Evolutionary conservation across 169 alveolate species (phyloP), one percentile per base, ranked within the genome.

Genomic region (Eimeria acervulina): DNA sequence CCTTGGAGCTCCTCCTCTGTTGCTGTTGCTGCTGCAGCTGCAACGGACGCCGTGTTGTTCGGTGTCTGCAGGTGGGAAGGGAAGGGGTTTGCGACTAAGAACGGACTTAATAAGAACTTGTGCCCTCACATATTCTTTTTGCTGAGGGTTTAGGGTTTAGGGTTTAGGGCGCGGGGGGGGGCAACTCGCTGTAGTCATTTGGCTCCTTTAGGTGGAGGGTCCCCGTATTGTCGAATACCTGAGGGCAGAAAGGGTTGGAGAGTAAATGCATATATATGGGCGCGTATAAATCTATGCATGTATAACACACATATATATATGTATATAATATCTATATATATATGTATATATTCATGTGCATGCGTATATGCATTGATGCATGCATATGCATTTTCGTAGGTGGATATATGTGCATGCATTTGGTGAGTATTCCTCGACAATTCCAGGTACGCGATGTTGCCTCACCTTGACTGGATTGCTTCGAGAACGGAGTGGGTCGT

Each of bases 191-290:
- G 51, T 51, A 83, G 91, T 51, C 76, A 33, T 83, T 83, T 0
- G 91, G 68, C 90, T 70, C 90, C 59, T 36, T 70, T 15, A 90
- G 21, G 40, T 33, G 72, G 59, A 81, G 80, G 12, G 95, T 90
- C 47, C 95, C 95, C 59, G 95, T 51, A 42, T 90, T 90, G 28
- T 90, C 95, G 66, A 74, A 90, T 17, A 81, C 36, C 95, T 90
- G 19, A 44, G 42, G 42, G n/a, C 15, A 78, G 4, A 26, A 42
- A 40, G 33, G 2, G 15, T 33, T 13, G 42, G 26, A 61, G 26
- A 61, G 26, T 8, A 4, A 55, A 61, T 4, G 3, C 3, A 61
- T 23, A 61, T 61, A 61, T 4, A 61, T n/a, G n/a, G n/a, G n/a
- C n/a, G n/a, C n/a, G n/a, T n/a, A 55, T 55, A 55, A 13, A 70